Evolutionary conservation across 345 rosid genomes (phyloP), one percentile per base, ranked within the genome.

Genomic region (Lagerstroemia speciosa): DNA sequence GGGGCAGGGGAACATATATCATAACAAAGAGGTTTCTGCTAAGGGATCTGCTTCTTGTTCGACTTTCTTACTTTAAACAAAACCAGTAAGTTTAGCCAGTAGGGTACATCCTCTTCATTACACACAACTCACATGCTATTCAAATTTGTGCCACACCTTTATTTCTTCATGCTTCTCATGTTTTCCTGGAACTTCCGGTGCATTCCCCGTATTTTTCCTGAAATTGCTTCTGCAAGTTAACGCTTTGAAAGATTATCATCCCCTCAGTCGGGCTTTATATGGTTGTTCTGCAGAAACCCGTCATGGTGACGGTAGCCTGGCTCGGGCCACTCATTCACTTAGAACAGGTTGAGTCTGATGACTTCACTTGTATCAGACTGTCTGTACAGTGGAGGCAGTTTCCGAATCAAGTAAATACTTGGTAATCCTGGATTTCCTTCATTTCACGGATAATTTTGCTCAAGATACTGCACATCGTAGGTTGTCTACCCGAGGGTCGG

Each of bases 1-100:
- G 31, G 31, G 30, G 31, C 3, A 2, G 63, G 4, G 20, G 34
- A 27, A 58, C 3, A 58, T 12, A 27, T 58, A 27, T 58, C 33
- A 29, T 29, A 30, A 1, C 63, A 58, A 69, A 57, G 68, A 43
- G 57, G 55, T 64, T 32, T n/a, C 34, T 45, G 29, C 72, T 27
- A 26, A 67, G 68, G 55, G 67, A 64, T 46, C 14, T 63, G 71
- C 20, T 45, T 37, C 71, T 52, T 48, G 55, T 48, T 58, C 63
- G 11, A 27, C 63, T 55, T 58, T 27, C 63, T 27, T 11, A 58
- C 2, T 30, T 53, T 14, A 30, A 30, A 30, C 63, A 4, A 7
- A 16, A 14, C 63, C 63, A 33, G 10, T n/a, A n/a, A 53, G 5
- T 24, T 5, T 30, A 58, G 34, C 34, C 34, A 64, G 40, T 31